These are phyloP conservation scores for Tylopilus plumbeoviolaceoides DNA, from an alignment of 768 basidiomycete species.

Conservation along the genomic window DNA sequence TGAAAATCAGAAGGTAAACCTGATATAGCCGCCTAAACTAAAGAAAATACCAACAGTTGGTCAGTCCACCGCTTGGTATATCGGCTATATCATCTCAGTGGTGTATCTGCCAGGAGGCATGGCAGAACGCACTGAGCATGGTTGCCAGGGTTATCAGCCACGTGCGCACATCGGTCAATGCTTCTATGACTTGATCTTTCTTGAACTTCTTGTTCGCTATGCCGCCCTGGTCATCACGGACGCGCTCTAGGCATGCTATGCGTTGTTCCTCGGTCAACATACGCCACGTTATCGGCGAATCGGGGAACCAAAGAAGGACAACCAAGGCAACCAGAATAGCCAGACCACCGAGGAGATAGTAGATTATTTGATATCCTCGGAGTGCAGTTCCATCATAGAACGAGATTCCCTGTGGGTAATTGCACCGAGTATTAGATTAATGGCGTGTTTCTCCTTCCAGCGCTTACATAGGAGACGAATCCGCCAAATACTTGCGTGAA, in stretches of 20 bases:
- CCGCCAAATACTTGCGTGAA: slow-evolving; percentile 18
- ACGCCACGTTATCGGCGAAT: slow-evolving; percentile 37
- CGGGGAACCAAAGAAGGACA: slow-evolving; percentile 37
- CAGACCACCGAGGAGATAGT: slow-evolving; percentile 36
- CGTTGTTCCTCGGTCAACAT: slow-evolving; percentile 35
- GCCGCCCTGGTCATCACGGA: slow-evolving; percentile 32
- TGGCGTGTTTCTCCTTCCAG: not conserved
- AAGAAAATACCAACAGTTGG: slow-evolving; percentile 6
- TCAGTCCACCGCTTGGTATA: slow-evolving; percentile 20
- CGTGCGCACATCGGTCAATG: slow-evolving; percentile 23
- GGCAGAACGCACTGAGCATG: slow-evolving; percentile 8
- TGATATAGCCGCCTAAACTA: not conserved
- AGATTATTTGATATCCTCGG: slow-evolving; percentile 25
- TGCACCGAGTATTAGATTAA: not conserved
- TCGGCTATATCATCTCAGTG: slow-evolving; percentile 1
- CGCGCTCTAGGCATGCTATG: slow-evolving; percentile 35
- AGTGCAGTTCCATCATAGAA: slow-evolving; percentile 24
- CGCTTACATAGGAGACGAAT: slow-evolving; percentile 33
- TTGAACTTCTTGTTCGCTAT: not conserved
- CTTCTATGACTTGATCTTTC: slow-evolving; percentile 4
- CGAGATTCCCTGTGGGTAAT: slow-evolving; percentile 21
- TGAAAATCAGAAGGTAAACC: not conserved
- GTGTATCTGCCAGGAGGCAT: not conserved
- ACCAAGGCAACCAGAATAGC: slow-evolving; percentile 34
- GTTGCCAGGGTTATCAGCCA: slow-evolving; percentile 29